Percentiles rank a stretch among this genome's conserved stretches.
phyloP scores from a whole-genome alignment of 2,329 filamentous ascomycete genomes.

The Talaromyces sp. region DNA sequence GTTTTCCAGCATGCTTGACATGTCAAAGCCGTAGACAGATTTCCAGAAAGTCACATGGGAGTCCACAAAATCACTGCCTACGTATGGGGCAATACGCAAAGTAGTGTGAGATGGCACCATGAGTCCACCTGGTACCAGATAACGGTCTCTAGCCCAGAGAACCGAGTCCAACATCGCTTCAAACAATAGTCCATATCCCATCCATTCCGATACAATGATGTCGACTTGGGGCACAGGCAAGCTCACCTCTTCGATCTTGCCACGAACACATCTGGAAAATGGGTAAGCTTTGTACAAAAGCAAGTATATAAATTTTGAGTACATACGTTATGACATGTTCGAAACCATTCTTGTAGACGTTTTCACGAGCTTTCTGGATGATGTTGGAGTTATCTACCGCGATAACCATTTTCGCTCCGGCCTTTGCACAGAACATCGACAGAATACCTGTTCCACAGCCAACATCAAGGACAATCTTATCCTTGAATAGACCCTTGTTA shows the following conservation, averaged over 20 bases:
- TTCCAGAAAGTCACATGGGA: slow-evolving; percentile 83
- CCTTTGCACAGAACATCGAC: slow-evolving; percentile 90
- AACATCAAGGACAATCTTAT: slow-evolving; percentile 77
- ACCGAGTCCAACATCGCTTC: slow-evolving; percentile 96
- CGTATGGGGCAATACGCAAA: slow-evolving; percentile 74
- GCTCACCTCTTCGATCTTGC: slow-evolving; percentile 80
- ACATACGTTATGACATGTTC: slow-evolving; percentile 62
- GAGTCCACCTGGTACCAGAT: slow-evolving; percentile 72
- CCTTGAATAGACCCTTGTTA: slow-evolving; percentile 40
- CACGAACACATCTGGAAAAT: slow-evolving; percentile 58
- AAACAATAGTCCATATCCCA: slow-evolving; percentile 90
- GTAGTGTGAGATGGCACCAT: slow-evolving; percentile 83
- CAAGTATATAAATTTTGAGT: background rate
- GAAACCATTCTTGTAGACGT: slow-evolving; percentile 75
- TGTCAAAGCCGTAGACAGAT: slow-evolving; percentile 91
- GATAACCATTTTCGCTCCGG: slow-evolving; percentile 78
- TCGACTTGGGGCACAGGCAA: slow-evolving; percentile 78
- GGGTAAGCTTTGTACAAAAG: slow-evolving; percentile 8
- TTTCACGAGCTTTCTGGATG: slow-evolving; percentile 78
- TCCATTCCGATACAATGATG: slow-evolving; percentile 96
- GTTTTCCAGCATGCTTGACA: slow-evolving; percentile 79
- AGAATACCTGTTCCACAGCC: slow-evolving; percentile 78
- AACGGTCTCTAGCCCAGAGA: slow-evolving; percentile 79
- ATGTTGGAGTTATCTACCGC: slow-evolving; percentile 91
- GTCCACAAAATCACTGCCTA: slow-evolving; percentile 69